Evolutionary conservation across 192 early-diverging fungal species (phyloP).

Genomic region (Phycomyces blakesleeanus): DNA sequence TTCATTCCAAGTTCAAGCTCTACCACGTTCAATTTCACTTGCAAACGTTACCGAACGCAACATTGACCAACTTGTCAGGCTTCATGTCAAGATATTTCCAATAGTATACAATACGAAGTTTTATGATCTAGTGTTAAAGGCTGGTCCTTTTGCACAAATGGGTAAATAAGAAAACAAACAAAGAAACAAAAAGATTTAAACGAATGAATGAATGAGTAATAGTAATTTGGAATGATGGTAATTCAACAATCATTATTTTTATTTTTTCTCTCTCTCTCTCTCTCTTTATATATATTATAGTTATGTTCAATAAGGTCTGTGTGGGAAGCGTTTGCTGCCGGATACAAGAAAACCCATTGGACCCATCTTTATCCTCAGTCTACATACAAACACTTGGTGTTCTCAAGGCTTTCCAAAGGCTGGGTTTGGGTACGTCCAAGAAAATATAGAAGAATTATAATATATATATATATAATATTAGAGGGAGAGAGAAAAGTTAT

Average conservation of each 20-base stretch:
- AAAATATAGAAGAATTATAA: neutral
- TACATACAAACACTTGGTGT: neutral
- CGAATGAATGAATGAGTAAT: too few species aligned
- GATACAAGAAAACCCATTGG: neutral
- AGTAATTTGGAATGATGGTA: neutral
- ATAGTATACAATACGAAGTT: neutral
- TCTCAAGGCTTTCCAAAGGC: neutral
- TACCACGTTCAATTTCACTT: neutral
- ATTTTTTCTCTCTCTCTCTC: neutral
- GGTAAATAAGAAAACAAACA: neutral
- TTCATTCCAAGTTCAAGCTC: neutral
- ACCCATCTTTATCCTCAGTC: neutral
- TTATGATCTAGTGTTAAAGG: neutral
- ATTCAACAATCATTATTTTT: too few species aligned
- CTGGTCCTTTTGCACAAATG: slow-evolving; percentile 1
- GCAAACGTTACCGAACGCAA: neutral
- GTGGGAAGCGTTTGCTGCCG: neutral
- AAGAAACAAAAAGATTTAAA: too few species aligned
- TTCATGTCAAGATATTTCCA: neutral
- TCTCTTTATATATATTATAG: neutral
- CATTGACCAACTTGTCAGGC: neutral
- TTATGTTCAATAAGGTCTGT: neutral
- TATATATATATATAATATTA: too few species aligned
- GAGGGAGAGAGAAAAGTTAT: too few species aligned
- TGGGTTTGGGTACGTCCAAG: neutral